Conservation (phyloP, 768 basidiomycete species). For the Nevesoporus exiguus region DNA sequence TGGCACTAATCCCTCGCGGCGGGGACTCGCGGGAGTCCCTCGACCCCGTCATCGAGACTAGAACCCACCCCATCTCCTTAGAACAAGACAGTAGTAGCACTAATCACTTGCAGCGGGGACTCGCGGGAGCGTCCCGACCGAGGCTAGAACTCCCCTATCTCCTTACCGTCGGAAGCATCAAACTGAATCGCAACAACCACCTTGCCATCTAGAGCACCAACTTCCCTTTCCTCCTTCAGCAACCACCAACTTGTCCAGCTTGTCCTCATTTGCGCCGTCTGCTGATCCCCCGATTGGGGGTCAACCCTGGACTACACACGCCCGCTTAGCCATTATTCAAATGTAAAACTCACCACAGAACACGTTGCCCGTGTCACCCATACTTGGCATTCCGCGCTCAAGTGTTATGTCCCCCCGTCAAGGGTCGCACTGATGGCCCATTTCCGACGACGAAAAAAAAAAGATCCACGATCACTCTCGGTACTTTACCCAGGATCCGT, state of each 20-base stretch:
- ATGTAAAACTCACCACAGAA: conserved; percentile 6
- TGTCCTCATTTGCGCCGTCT: neutral
- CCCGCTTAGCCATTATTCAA: conserved; percentile 7
- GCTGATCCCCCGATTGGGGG: conserved; percentile 5
- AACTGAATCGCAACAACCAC: too few species aligned
- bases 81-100: too few species aligned
- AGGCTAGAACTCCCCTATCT: neutral
- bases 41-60: neutral
- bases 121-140: neutral
- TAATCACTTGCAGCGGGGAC: neutral
- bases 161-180: too few species aligned
- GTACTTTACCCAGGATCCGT: conserved; percentile 1
- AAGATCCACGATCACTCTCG: neutral
- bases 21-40: conserved; percentile 1
- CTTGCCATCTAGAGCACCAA: too few species aligned
- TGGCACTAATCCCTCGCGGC: neutral
- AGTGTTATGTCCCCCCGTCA: neutral
- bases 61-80: neutral
- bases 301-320: conserved; percentile 1
- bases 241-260: neutral
- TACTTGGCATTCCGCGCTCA: neutral
- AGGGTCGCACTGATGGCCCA: conserved; percentile 5
- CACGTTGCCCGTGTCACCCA: conserved; percentile 11
- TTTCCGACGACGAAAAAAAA: too few species aligned
- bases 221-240: neutral